Percentiles rank a stretch among this genome's conserved stretches.
Evolutionary conservation across 176 grass and related monocot genomes (phyloP).

Genomic region (Musa troglodytarum): DNA sequence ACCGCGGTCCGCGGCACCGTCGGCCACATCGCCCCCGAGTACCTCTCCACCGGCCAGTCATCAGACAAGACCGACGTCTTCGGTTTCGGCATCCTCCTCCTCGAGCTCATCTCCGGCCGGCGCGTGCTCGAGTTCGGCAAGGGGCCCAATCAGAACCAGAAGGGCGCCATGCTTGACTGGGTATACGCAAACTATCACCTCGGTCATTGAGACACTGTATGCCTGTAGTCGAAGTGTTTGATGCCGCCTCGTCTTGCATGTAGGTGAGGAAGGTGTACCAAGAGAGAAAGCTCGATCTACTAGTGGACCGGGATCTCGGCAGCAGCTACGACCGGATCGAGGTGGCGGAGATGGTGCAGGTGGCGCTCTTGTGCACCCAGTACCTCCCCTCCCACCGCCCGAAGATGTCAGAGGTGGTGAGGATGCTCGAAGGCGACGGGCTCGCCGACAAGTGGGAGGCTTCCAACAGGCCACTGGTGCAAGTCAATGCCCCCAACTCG

Average conservation of each 20-base stretch:
- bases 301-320: slow-evolving; percentile 48
- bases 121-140: slow-evolving; percentile 47
- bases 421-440: slow-evolving; percentile 78
- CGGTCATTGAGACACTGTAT: background rate
- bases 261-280: slow-evolving; percentile 77
- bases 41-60: slow-evolving; percentile 52
- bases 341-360: slow-evolving; percentile 64
- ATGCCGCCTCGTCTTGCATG: background rate
- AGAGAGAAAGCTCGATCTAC: slow-evolving; percentile 49
- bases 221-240: background rate
- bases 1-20: slow-evolving; percentile 61
- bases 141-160: slow-evolving; percentile 14
- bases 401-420: slow-evolving; percentile 60
- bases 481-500: slow-evolving; percentile 10
- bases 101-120: slow-evolving; percentile 58
- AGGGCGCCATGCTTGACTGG: slow-evolving; percentile 57
- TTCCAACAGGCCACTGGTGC: slow-evolving; percentile 17
- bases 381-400: slow-evolving; percentile 66
- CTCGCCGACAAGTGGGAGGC: slow-evolving; percentile 77
- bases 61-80: slow-evolving; percentile 71
- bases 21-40: slow-evolving; percentile 56
- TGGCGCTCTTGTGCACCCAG: slow-evolving; percentile 57
- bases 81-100: slow-evolving; percentile 49
- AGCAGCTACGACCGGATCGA: slow-evolving; percentile 56
- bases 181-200: slow-evolving; percentile 15